These are phyloP conservation scores for Quercus suber DNA, from an alignment of 306 rosid species.

Conservation along the genomic window DNA sequence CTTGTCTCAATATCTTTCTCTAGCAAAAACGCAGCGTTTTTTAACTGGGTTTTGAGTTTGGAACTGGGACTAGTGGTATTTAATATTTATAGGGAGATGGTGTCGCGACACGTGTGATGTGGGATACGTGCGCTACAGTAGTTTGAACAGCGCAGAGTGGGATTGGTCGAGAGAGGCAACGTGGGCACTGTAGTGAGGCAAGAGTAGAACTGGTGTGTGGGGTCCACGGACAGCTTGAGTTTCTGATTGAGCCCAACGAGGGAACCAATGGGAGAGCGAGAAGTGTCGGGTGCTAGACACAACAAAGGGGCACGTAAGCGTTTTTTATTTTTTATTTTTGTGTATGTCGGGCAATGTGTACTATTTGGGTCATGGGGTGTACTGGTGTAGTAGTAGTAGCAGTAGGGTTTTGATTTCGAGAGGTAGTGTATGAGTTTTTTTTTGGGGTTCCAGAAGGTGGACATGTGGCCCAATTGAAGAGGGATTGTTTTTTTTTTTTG, in stretches of 20 bases:
- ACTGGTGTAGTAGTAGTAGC: too few species aligned
- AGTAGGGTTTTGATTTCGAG: not conserved
- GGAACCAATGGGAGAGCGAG: slow-evolving; percentile 34
- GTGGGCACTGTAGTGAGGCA: slow-evolving; percentile 23
- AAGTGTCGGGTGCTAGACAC: slow-evolving; percentile 34
- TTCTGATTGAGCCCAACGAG: slow-evolving; percentile 19
- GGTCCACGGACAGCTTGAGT: slow-evolving; percentile 9
- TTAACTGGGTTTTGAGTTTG: too few species aligned
- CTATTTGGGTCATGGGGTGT: not conserved
- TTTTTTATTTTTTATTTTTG: too few species aligned
- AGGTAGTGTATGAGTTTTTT: too few species aligned
- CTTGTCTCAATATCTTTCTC: not conserved
- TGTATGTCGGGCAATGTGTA: slow-evolving; percentile 26
- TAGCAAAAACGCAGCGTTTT: not conserved
- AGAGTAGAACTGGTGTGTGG: not conserved
- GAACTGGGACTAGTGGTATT: not conserved
- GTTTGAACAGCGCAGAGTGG: slow-evolving; percentile 25
- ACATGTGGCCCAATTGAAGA: slow-evolving; percentile 29
- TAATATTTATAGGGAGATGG: slow-evolving; percentile 1
- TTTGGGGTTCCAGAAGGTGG: slow-evolving; percentile 16
- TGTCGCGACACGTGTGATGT: slow-evolving; percentile 35
- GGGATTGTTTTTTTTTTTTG: too few species aligned
- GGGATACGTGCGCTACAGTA: slow-evolving; percentile 15
- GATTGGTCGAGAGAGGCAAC: slow-evolving; percentile 46
- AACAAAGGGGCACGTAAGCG: slow-evolving; percentile 41